These are phyloP conservation scores for Kondoa malvinella DNA, from an alignment of 768 basidiomycete species.

Conservation along the genomic window DNA sequence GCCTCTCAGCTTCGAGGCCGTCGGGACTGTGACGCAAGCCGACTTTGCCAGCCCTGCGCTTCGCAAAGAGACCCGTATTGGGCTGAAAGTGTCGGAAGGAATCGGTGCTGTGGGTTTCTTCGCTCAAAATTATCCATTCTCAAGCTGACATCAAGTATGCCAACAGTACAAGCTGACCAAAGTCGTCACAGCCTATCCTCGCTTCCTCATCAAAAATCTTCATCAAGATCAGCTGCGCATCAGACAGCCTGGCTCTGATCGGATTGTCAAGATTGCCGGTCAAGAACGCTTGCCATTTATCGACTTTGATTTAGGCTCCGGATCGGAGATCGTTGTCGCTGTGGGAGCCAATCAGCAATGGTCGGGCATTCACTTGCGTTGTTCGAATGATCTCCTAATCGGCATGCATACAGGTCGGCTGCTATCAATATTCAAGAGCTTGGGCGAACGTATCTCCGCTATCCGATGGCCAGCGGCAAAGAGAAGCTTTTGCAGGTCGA, in stretches of 20 bases:
- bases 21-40: constrained; percentile 72
- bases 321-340: constrained; percentile 65
- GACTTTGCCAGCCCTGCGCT: constrained; percentile 49
- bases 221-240: constrained; percentile 52
- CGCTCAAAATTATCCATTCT: neutral
- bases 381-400: constrained; percentile 2
- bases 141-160: neutral
- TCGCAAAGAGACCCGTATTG: constrained; percentile 50
- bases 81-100: constrained; percentile 81
- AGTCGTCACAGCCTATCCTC: constrained; percentile 74
- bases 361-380: constrained; percentile 35
- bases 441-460: constrained; percentile 58
- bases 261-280: constrained; percentile 48
- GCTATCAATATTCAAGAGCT: constrained; percentile 85
- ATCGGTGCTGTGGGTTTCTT: constrained; percentile 56
- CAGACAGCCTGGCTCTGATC: constrained; percentile 64
- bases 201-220: constrained; percentile 77
- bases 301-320: constrained; percentile 46
- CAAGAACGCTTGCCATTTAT: constrained; percentile 55
- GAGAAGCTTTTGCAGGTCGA: constrained; percentile 55
- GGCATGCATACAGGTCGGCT: constrained; percentile 56
- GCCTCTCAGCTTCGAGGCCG: constrained; percentile 79
- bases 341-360: constrained; percentile 69
- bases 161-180: constrained; percentile 71
- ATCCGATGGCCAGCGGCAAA: constrained; percentile 34